phyloP scores from a whole-genome alignment of 2,329 filamentous ascomycete species.

The Pseudopithomyces maydicus region DNA sequence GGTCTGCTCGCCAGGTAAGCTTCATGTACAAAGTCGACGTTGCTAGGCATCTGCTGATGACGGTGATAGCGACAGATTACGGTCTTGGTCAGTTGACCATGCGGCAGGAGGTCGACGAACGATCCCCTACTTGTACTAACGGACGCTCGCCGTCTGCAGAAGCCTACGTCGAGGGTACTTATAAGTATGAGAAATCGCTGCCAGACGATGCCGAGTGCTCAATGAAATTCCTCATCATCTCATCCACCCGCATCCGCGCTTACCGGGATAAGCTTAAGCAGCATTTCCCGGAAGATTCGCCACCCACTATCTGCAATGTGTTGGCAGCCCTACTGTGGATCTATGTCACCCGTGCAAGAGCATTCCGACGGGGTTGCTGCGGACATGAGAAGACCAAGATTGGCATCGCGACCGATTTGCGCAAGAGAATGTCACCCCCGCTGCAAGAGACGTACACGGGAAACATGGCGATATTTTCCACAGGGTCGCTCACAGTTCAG shows the following conservation, averaged over 20 bases:
- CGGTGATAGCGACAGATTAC: constrained; percentile 18
- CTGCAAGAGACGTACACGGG: constrained; percentile 34
- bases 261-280: constrained; percentile 31
- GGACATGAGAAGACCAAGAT: constrained; percentile 29
- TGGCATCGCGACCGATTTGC: constrained; percentile 38
- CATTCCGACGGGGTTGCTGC: constrained; percentile 21
- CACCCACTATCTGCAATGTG: constrained; percentile 38
- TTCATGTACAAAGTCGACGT: neutral
- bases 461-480: constrained; percentile 39
- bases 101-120: constrained; percentile 28
- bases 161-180: constrained; percentile 33
- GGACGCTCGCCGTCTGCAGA: constrained; percentile 23
- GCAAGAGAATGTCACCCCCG: constrained; percentile 31
- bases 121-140: constrained; percentile 12
- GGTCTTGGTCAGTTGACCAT: constrained; percentile 27
- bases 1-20: constrained; percentile 6
- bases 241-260: constrained; percentile 29
- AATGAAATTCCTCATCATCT: constrained; percentile 34
- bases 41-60: constrained; percentile 21
- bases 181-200: constrained; percentile 32
- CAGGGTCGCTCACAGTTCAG: constrained; percentile 30
- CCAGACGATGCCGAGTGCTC: constrained; percentile 30
- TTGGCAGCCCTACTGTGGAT: constrained; percentile 42
- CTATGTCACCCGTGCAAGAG: constrained; percentile 41
- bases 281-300: constrained; percentile 21